A percentile compares a stretch with the other conserved stretches of the same genome.
These are phyloP conservation scores for Neofusicoccum cordaticola DNA, from an alignment of 2,329 filamentous ascomycete species.

Conservation along the genomic window DNA sequence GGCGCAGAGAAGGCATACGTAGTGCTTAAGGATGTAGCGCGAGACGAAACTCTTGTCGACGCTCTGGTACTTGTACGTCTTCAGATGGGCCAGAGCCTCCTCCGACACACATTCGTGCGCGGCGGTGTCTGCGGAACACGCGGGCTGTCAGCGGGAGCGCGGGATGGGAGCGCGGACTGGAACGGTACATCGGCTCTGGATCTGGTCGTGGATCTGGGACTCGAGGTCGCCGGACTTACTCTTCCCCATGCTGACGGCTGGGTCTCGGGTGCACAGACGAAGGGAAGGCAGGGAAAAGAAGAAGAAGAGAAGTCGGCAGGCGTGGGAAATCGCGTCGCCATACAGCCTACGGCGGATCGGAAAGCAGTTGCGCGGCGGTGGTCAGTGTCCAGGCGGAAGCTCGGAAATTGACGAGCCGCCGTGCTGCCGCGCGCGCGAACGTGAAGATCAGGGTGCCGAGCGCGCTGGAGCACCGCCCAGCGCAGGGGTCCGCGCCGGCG, in stretches of 20 bases:
- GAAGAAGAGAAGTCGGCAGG: constrained; percentile 1
- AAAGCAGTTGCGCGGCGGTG: constrained; percentile 1
- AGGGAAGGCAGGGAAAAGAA: constrained; percentile 17
- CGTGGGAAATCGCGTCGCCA: not conserved
- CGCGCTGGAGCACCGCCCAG: constrained; percentile 5
- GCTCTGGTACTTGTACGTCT: constrained; percentile 94
- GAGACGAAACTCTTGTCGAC: constrained; percentile 95
- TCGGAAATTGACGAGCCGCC: constrained; percentile 4
- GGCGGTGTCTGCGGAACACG: constrained; percentile 49
- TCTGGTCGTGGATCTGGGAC: constrained; percentile 16
- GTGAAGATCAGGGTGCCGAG: constrained; percentile 1
- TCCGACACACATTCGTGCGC: constrained; percentile 76
- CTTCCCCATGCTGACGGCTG: constrained; percentile 15
- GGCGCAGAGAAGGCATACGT: constrained; percentile 60
- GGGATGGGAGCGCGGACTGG: constrained; percentile 6
- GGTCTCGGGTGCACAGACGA: not conserved
- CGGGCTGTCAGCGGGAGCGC: constrained; percentile 10
- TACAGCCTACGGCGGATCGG: constrained; percentile 5
- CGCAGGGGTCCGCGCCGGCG: not conserved
- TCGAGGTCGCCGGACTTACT: constrained; percentile 19
- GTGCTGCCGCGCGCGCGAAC: not conserved
- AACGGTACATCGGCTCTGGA: constrained; percentile 17
- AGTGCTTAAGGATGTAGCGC: constrained; percentile 89
- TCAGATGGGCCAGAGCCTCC: constrained; percentile 85
- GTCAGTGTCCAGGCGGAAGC: constrained; percentile 7